Conservation (phyloP, 768 basidiomycete species). For the Rhodotorula babjevae region DNA sequence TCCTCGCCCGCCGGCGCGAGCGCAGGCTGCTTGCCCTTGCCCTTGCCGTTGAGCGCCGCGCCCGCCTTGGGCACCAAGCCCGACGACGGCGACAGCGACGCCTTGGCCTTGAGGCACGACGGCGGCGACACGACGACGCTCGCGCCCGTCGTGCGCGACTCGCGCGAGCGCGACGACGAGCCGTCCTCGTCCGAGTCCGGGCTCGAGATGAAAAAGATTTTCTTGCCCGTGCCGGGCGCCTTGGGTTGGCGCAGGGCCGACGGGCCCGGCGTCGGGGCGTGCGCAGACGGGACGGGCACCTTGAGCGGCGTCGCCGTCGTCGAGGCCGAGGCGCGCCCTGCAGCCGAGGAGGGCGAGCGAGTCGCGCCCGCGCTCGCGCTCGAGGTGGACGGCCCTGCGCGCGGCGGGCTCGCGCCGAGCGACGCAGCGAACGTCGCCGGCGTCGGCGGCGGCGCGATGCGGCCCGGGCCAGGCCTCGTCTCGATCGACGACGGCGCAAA, state of each 20-base stretch:
- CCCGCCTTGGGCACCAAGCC: neutral
- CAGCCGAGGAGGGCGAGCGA: neutral
- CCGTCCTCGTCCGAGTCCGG: constrained; percentile 36
- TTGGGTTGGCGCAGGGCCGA: neutral
- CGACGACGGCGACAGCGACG: neutral
- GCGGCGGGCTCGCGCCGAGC: constrained; percentile 11
- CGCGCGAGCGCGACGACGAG: constrained; percentile 18
- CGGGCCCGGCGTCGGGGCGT: neutral
- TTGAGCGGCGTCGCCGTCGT: constrained; percentile 10
- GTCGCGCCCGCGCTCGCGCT: neutral
- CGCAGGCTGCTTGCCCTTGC: constrained; percentile 21
- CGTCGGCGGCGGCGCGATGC: constrained; percentile 34
- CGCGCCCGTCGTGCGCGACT: neutral
- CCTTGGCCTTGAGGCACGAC: constrained; percentile 33
- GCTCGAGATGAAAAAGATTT: constrained; percentile 43
- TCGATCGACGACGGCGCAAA: constrained; percentile 33
- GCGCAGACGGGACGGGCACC: neutral
- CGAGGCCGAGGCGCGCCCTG: neutral
- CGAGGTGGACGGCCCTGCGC: neutral
- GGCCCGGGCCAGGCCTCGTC: constrained; percentile 17
- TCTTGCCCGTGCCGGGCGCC: constrained; percentile 23
- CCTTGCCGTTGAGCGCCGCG: constrained; percentile 17
- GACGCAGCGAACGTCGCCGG: constrained; percentile 7
- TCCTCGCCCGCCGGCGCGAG: neutral
- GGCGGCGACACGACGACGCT: constrained; percentile 31